Conservation (phyloP, 2,329 filamentous ascomycete genomes). For the Myriosclerotinia curreyana region DNA sequence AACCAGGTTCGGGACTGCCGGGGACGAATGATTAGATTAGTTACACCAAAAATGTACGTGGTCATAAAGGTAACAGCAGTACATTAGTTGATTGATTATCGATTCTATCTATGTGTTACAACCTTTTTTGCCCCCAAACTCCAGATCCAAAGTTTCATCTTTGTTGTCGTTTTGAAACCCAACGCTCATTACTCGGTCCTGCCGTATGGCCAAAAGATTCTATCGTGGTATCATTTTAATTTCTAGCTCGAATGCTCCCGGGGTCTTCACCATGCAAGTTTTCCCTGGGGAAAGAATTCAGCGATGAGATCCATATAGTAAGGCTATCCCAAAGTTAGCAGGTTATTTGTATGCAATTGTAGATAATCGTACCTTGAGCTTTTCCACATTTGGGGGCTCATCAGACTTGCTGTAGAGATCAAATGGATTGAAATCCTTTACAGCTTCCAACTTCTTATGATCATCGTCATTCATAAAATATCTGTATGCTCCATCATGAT, state of each 20-base stretch:
- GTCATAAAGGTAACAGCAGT: background rate
- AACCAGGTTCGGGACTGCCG: background rate
- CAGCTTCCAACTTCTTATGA: conserved; percentile 72
- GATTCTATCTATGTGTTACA: background rate
- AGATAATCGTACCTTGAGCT: conserved; percentile 61
- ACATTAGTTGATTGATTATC: background rate
- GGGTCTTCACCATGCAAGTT: conserved; percentile 50
- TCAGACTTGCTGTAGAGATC: conserved; percentile 92
- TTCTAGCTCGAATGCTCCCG: conserved; percentile 24
- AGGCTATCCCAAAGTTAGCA: conserved; percentile 45
- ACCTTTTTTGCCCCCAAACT: background rate
- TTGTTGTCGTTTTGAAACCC: background rate
- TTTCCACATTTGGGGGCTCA: conserved; percentile 69
- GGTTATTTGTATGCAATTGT: background rate
- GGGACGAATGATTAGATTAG: background rate
- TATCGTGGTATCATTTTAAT: background rate
- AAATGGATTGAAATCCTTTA: conserved; percentile 86
- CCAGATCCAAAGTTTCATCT: background rate
- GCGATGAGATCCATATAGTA: conserved; percentile 74
- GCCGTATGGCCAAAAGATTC: background rate
- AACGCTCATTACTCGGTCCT: background rate
- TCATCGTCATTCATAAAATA: conserved; percentile 85
- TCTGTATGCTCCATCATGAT: conserved; percentile 73
- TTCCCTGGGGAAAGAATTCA: conserved; percentile 65
- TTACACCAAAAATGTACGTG: background rate